phyloP scores from a whole-genome alignment of 495 filamentous ascomycete genomes.

The Pseudevernia furfuracea region DNA sequence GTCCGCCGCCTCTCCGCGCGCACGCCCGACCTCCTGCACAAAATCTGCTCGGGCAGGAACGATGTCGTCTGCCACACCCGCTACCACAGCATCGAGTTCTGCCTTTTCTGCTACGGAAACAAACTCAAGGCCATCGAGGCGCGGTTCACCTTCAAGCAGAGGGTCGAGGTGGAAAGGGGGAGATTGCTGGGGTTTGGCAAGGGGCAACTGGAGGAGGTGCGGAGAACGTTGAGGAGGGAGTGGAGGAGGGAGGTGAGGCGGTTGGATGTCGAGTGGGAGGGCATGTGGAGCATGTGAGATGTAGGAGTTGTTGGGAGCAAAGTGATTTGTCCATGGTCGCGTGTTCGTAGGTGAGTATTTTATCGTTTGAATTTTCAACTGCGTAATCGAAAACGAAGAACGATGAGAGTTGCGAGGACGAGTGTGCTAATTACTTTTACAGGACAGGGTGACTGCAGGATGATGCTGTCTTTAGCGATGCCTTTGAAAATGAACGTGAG shows the following conservation, averaged over 20 bases:
- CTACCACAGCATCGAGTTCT: neutral
- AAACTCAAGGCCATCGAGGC: neutral
- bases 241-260: neutral
- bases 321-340: no score
- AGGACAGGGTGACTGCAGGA: no score
- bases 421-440: no score
- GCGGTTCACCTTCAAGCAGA: neutral
- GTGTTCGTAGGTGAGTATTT: no score
- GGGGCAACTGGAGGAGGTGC: neutral
- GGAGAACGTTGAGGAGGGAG: neutral
- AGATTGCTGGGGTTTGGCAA: neutral
- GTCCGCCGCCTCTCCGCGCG: neutral
- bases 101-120: neutral
- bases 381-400: no score
- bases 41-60: neutral
- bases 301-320: neutral
- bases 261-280: conserved; percentile 1
- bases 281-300: neutral
- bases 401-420: no score
- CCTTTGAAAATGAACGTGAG: no score
- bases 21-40: neutral
- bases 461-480: no score
- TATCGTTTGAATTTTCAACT: no score
- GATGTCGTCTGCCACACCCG: neutral
- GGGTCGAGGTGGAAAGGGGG: neutral